phyloP scores from a whole-genome alignment of 345 rosid species.

The Ceriops tagal region DNA sequence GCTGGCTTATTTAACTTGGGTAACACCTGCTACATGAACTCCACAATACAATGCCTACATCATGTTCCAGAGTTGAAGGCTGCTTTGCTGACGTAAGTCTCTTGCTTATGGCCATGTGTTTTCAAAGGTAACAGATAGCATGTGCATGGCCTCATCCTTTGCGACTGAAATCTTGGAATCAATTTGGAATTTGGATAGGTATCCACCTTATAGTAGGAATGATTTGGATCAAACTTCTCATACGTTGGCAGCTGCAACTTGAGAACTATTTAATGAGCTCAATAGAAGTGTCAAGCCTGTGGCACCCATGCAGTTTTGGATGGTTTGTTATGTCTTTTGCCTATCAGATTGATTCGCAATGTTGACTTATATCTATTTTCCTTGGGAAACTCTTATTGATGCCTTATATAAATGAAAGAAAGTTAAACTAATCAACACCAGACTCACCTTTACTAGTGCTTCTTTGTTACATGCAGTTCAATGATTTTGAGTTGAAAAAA shows the following conservation, averaged over 20 bases:
- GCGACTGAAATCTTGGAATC: conserved; percentile 11
- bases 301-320: conserved; percentile 97
- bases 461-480: not conserved
- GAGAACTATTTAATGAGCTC: conserved; percentile 78
- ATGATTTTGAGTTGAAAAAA: not conserved
- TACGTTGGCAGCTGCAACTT: conserved; percentile 89
- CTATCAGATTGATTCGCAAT: conserved; percentile 2
- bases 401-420: not conserved
- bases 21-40: conserved; percentile 99
- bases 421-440: conserved; percentile 1
- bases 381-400: conserved; percentile 1
- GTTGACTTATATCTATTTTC: conserved; percentile 1
- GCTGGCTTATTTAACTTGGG: conserved; percentile 91
- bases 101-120: not conserved
- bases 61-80: conserved; percentile 97
- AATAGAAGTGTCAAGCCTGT: conserved; percentile 90
- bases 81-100: conserved; percentile 58
- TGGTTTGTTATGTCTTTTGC: conserved; percentile 45
- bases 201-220: conserved; percentile 63
- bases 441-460: not conserved
- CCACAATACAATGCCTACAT: conserved; percentile 91
- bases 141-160: conserved; percentile 7
- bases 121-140: not conserved
- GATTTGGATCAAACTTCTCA: conserved; percentile 94
- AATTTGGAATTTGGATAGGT: conserved; percentile 40